phyloP scores from a whole-genome alignment of 2,329 filamentous ascomycete genomes.

The Nannizziopsis arthrosporioides region DNA sequence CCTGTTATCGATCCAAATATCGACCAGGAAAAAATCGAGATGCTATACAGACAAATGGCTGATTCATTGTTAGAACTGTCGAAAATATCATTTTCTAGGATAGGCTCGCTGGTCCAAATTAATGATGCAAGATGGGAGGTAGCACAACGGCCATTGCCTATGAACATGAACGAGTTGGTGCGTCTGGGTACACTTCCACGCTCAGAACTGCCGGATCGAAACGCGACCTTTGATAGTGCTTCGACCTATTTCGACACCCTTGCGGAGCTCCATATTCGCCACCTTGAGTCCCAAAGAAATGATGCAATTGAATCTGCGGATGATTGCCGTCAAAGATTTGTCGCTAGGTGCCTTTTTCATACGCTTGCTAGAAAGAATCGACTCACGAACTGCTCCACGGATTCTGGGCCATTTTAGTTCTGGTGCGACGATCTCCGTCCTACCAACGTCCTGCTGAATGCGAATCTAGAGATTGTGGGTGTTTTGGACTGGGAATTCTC shows the following conservation, averaged over 20 bases:
- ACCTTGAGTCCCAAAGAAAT: constrained; percentile 34
- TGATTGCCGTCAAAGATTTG: constrained; percentile 36
- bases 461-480: constrained; percentile 14
- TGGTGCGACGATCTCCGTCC: constrained; percentile 23
- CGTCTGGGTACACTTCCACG: constrained; percentile 19
- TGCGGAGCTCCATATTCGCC: constrained; percentile 14
- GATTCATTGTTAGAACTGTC: constrained; percentile 32
- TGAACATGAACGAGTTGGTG: constrained; percentile 35
- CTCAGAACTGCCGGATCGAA: constrained; percentile 8
- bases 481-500: constrained; percentile 25
- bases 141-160: constrained; percentile 28
- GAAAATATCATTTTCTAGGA: constrained; percentile 24
- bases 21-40: constrained; percentile 23
- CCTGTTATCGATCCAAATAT: constrained; percentile 28
- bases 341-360: constrained; percentile 34
- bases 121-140: constrained; percentile 20
- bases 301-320: constrained; percentile 28
- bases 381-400: constrained; percentile 11
- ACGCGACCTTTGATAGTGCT: constrained; percentile 11
- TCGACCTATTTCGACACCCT: constrained; percentile 12
- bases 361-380: constrained; percentile 19
- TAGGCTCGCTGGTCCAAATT: constrained; percentile 30
- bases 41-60: constrained; percentile 34
- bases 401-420: constrained; percentile 18
- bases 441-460: constrained; percentile 20